A percentile compares a stretch with the other conserved stretches of the same genome.
Conservation (phyloP, 169 alveolate genomes). For the Plasmodium vivax region DNA sequence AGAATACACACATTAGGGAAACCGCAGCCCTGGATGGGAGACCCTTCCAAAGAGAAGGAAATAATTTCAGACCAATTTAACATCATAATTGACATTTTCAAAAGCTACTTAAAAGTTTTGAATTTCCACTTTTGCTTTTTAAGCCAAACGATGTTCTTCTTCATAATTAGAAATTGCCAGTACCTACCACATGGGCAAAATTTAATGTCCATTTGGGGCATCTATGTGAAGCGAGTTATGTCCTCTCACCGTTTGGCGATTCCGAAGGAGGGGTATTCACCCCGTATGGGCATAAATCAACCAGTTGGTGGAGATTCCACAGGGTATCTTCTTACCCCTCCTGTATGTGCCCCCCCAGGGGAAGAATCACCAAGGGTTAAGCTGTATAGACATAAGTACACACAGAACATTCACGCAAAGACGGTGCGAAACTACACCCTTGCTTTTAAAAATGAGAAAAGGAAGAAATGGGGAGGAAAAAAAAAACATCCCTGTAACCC, state of each 20-base stretch:
- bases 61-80: conserved; percentile 48
- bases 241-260: neutral
- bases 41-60: neutral
- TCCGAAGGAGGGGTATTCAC: neutral
- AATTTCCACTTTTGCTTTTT: conserved; percentile 18
- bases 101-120: conserved; percentile 6
- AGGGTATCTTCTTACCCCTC: neutral
- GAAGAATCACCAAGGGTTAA: neutral
- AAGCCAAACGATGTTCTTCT: conserved; percentile 32
- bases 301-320: neutral
- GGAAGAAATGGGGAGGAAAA: neutral
- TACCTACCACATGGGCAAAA: conserved; percentile 9
- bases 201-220: conserved; percentile 1
- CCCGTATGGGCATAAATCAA: neutral
- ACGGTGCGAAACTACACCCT: conserved; percentile 10
- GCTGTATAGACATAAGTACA: conserved; percentile 30
- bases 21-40: neutral
- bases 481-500: neutral
- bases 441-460: conserved; percentile 11
- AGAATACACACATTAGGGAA: neutral
- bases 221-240: conserved; percentile 11
- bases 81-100: conserved; percentile 31
- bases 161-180: conserved; percentile 37
- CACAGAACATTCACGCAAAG: conserved; percentile 20
- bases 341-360: neutral